Evolutionary conservation across 2,329 filamentous ascomycete species (phyloP), one percentile per base, ranked within the genome.

Genomic region (Fusarium albosuccineum): DNA sequence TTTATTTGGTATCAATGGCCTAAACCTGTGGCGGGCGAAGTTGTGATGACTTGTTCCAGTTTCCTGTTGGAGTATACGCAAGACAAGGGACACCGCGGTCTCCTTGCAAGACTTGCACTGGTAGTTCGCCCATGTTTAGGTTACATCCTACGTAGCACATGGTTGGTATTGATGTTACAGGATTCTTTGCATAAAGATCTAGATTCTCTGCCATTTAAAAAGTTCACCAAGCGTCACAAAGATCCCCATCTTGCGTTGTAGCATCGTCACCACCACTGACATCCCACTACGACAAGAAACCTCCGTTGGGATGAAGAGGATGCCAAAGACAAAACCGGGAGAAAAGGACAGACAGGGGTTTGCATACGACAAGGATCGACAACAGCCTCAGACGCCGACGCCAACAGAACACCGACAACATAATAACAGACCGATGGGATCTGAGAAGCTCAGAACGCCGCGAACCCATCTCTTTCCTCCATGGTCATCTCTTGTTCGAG

Each of bases 371-470:
- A 64, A 70, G 60, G 50, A 68, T 66, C 66, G 63, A 69, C 60
- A 64, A 64, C 56, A 73, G 49, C 66, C 68, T 68, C 60, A 62
- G 68, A 76, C 76, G 74, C 76, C 76, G 72, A 77, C 76, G 75
- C 76, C 76, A 62, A 70, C 71, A 68, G 63, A 71, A 74, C 66
- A 71, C 69, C 69, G 41, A 66, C 64, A 65, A 71, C 66, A 68
- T 42, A 70, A 69, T 56, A 64, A 67, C 57, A 57, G 61, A 66
- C 66, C 56, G 65, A 58, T 40, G 57, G 51, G 66, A 62, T 60
- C 60, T 46, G 33, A 41, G 53, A 53, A 70, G 62, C 54, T 65
- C 60, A 39, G 34, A 48, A 54, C 50, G 40, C 57, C 54, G 52
- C 30, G 48, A 51, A 54, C 60, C 62, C 60, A 49, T 65, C 60